Evolutionary conservation across 1,139 yeast species (phyloP).

Genomic region (Yamadazyma buinensis): DNA sequence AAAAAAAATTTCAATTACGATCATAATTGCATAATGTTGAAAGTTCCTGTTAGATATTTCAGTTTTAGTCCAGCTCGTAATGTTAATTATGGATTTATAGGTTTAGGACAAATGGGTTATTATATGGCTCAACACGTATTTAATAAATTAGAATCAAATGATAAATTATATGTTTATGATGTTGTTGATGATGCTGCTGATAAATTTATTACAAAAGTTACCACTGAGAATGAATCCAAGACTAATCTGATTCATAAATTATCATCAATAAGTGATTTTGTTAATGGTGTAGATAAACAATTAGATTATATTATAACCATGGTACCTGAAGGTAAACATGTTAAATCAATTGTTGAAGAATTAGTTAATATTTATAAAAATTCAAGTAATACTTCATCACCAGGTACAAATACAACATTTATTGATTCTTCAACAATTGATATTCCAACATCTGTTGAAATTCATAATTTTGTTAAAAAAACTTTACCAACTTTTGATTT

Average conservation of each 20-base stretch:
- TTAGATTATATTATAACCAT: conserved; percentile 48
- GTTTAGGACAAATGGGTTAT: conserved; percentile 60
- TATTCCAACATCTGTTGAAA: conserved; percentile 43
- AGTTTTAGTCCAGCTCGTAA: conserved; percentile 15
- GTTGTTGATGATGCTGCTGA: conserved; percentile 29
- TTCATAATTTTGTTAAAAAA: conserved; percentile 33
- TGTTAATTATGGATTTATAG: conserved; percentile 49
- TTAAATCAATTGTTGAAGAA: conserved; percentile 39
- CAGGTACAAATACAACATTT: conserved; percentile 21
- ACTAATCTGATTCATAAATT: conserved; percentile 20
- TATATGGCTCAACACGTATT: conserved; percentile 57
- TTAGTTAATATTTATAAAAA: conserved; percentile 20
- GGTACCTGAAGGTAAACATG: conserved; percentile 62
- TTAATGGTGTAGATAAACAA: conserved; percentile 33
- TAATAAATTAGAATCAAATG: conserved; percentile 35
- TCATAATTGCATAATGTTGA: not conserved
- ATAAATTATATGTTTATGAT: conserved; percentile 45
- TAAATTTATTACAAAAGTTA: conserved; percentile 24
- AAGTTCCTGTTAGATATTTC: conserved; percentile 16
- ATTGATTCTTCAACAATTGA: conserved; percentile 59
- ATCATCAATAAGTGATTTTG: conserved; percentile 25
- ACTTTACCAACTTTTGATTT: conserved; percentile 36
- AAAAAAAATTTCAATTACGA: not conserved
- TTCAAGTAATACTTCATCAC: conserved; percentile 9
- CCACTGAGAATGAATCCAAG: conserved; percentile 21